Evolutionary conservation across 352 stramenopile species (phyloP).

Genomic region (Phytophthora macrochlamydospora): DNA sequence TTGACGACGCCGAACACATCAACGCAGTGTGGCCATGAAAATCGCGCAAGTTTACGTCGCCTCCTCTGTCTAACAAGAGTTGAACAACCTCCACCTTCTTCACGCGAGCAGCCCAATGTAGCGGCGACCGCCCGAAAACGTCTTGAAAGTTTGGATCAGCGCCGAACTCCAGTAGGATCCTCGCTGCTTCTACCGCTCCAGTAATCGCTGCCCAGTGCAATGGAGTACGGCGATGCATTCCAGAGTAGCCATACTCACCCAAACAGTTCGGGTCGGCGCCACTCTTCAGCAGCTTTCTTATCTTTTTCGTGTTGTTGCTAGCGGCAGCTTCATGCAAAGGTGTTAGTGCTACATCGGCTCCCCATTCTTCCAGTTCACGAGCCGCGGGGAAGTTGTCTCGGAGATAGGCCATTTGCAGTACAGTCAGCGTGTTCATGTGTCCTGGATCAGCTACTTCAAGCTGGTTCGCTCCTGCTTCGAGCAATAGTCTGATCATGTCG

Average conservation of each 20-base stretch:
- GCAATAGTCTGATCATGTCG: constrained; percentile 62
- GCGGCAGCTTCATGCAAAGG: constrained; percentile 71
- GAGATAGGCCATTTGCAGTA: constrained; percentile 69
- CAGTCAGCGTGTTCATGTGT: constrained; percentile 74
- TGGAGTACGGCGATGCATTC: constrained; percentile 69
- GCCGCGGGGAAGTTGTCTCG: constrained; percentile 66
- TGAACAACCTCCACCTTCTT: constrained; percentile 56
- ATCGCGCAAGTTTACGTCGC: constrained; percentile 63
- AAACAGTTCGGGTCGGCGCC: constrained; percentile 67
- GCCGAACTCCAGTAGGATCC: constrained; percentile 50
- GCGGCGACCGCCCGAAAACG: constrained; percentile 56
- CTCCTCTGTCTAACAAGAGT: constrained; percentile 55
- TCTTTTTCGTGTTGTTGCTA: constrained; percentile 32
- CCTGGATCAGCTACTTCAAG: constrained; percentile 68
- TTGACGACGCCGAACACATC: constrained; percentile 63
- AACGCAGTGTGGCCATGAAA: constrained; percentile 63
- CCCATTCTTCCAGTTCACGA: constrained; percentile 70
- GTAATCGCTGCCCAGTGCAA: constrained; percentile 77
- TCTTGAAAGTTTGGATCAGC: constrained; percentile 80
- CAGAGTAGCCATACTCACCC: constrained; percentile 73
- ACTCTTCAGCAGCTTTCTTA: constrained; percentile 56
- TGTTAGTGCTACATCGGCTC: constrained; percentile 70
- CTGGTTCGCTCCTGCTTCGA: constrained; percentile 71
- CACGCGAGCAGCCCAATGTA: constrained; percentile 71
- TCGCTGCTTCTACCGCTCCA: constrained; percentile 44